phyloP scores from a whole-genome alignment of 768 basidiomycete species.

The Nidularia sp. region DNA sequence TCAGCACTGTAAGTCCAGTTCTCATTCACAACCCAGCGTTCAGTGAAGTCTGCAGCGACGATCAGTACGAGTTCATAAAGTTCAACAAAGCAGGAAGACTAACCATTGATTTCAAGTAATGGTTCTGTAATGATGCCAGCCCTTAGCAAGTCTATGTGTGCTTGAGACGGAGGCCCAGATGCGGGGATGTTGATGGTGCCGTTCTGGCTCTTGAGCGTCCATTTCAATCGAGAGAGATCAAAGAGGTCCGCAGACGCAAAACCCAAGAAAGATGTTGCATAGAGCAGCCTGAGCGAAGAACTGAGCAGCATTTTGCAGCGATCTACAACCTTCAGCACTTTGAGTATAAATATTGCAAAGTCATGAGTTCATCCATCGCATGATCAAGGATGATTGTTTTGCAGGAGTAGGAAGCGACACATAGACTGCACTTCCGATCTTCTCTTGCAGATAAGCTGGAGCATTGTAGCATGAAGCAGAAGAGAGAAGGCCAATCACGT shows the following conservation, averaged over 20 bases:
- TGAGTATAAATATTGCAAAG: too few relatives aligned
- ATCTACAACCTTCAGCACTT: too few relatives aligned
- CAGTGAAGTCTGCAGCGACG: constrained; percentile 37
- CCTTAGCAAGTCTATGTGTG: constrained; percentile 46
- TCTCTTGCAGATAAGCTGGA: too few relatives aligned
- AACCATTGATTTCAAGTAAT: constrained; percentile 50
- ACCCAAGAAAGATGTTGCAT: neutral
- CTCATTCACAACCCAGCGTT: constrained; percentile 52
- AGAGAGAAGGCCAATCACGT: too few relatives aligned
- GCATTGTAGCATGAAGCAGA: too few relatives aligned
- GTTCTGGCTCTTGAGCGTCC: constrained; percentile 53
- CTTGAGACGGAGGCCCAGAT: constrained; percentile 48
- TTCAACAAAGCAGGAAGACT: neutral
- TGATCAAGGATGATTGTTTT: too few relatives aligned
- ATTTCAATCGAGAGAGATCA: constrained; percentile 40
- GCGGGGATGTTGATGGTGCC: constrained; percentile 51
- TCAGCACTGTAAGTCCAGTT: constrained; percentile 60
- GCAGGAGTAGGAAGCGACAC: too few relatives aligned
- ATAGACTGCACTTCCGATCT: too few relatives aligned
- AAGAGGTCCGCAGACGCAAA: constrained; percentile 13
- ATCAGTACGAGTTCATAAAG: neutral
- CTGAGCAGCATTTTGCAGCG: neutral
- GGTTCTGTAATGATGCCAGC: constrained; percentile 54
- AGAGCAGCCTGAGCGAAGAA: neutral
- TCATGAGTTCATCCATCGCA: too few relatives aligned